Evolutionary conservation across 1,284 basidiomycete genomes (phyloP).

Genomic region (Trichosporon sp.): DNA sequence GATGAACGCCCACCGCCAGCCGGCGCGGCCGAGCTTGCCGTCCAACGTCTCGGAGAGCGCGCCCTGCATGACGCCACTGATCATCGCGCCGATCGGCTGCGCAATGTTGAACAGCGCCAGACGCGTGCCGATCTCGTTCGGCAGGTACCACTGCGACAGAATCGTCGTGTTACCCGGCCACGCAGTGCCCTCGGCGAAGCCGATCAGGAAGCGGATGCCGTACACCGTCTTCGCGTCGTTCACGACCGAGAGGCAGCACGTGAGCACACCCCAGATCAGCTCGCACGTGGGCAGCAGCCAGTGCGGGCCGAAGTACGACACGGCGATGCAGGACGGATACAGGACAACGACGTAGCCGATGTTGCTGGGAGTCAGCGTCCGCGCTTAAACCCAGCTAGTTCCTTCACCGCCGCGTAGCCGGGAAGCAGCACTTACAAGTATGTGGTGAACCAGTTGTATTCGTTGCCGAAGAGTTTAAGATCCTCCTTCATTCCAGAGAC

Average conservation of each 20-base stretch:
- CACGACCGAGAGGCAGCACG: constrained; percentile 11
- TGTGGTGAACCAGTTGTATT: constrained; percentile 26
- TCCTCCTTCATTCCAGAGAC: constrained; percentile 29
- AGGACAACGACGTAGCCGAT: constrained; percentile 17
- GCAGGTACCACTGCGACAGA: constrained; percentile 22
- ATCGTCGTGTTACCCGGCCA: constrained; percentile 18
- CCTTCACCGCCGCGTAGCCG: too few species aligned
- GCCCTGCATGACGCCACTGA: constrained; percentile 27
- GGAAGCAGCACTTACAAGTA: constrained; percentile 14
- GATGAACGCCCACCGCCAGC: constrained; percentile 27
- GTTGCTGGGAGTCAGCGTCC: neutral
- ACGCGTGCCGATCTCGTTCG: constrained; percentile 25
- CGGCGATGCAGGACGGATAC: constrained; percentile 10
- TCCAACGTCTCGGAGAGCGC: constrained; percentile 25
- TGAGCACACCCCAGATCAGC: constrained; percentile 16
- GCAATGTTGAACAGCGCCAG: constrained; percentile 25
- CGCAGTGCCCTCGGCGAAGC: constrained; percentile 22
- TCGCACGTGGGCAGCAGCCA: constrained; percentile 14
- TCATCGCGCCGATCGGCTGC: constrained; percentile 21
- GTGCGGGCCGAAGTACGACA: constrained; percentile 14
- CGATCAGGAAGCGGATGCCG: constrained; percentile 24
- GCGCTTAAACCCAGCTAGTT: too few species aligned
- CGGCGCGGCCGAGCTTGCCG: constrained; percentile 10
- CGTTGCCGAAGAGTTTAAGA: constrained; percentile 30
- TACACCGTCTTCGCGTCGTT: constrained; percentile 9